These are phyloP conservation scores for Candida sp. DNA, from an alignment of 1,139 yeast genomes.

Conservation along the genomic window DNA sequence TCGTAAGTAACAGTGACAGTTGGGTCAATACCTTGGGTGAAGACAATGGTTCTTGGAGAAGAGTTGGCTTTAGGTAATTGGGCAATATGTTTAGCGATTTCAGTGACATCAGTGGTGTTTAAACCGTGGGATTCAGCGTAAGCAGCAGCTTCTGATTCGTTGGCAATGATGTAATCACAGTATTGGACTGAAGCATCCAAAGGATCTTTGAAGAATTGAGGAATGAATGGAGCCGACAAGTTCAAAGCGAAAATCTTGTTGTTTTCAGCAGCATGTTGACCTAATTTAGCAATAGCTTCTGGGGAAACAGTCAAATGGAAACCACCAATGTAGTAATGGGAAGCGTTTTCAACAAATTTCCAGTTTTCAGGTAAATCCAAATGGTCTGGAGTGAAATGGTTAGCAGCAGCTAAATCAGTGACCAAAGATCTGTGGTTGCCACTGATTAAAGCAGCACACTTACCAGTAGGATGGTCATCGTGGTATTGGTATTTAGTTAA, in stretches of 20 bases:
- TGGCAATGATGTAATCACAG: slow-evolving; percentile 90
- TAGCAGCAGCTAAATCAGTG: slow-evolving; percentile 97
- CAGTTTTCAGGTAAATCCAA: slow-evolving; percentile 89
- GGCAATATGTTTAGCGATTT: slow-evolving; percentile 82
- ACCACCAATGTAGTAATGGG: slow-evolving; percentile 91
- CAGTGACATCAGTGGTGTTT: slow-evolving; percentile 55
- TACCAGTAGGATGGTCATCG: slow-evolving; percentile 80
- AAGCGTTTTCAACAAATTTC: slow-evolving; percentile 78
- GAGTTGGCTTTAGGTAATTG: slow-evolving; percentile 73
- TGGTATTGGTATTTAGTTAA: slow-evolving; percentile 82
- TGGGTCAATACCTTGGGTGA: slow-evolving; percentile 92
- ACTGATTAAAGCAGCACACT: slow-evolving; percentile 94
- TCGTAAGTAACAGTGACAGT: slow-evolving; percentile 70
- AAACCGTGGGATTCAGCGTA: slow-evolving; percentile 83
- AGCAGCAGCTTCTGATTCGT: slow-evolving; percentile 96
- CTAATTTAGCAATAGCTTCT: slow-evolving; percentile 85
- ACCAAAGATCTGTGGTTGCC: slow-evolving; percentile 89
- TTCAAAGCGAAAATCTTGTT: slow-evolving; percentile 85
- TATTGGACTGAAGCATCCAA: slow-evolving; percentile 78
- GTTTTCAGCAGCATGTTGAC: slow-evolving; percentile 83
- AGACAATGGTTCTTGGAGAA: slow-evolving; percentile 75
- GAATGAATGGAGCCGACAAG: slow-evolving; percentile 95
- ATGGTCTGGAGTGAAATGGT: slow-evolving; percentile 90
- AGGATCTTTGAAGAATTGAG: slow-evolving; percentile 93
- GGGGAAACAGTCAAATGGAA: slow-evolving; percentile 98